Conservation (phyloP, 805 yeast genomes). For the Nakazawaea sp. region DNA sequence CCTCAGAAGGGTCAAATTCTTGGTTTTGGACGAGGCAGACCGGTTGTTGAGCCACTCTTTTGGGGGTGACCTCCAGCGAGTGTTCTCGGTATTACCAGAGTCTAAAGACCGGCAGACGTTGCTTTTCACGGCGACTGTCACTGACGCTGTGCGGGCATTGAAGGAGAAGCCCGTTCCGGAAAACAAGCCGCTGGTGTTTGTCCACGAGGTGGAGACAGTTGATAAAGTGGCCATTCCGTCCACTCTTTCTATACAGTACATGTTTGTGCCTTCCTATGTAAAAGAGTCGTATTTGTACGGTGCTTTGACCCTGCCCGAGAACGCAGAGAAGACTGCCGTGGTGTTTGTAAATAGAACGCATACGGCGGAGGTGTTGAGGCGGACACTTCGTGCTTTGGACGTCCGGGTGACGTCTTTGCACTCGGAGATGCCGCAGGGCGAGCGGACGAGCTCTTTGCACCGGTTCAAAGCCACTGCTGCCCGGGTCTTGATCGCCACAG, state of each 20-base stretch:
- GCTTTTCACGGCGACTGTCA: constrained; percentile 91
- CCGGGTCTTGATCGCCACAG: constrained; percentile 87
- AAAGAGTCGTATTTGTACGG: constrained; percentile 83
- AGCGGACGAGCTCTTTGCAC: constrained; percentile 85
- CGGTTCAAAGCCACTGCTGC: constrained; percentile 95
- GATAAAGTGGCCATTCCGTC: constrained; percentile 79
- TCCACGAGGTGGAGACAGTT: constrained; percentile 69
- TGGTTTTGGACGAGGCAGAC: constrained; percentile 96
- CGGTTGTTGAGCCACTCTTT: constrained; percentile 79
- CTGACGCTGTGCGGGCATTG: constrained; percentile 81
- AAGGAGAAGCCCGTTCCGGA: constrained; percentile 54
- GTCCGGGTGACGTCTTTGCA: constrained; percentile 85
- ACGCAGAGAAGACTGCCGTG: constrained; percentile 62
- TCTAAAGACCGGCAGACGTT: constrained; percentile 77
- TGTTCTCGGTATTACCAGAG: constrained; percentile 67
- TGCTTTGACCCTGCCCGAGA: constrained; percentile 55
- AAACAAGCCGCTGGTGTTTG: constrained; percentile 51
- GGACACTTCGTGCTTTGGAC: constrained; percentile 68
- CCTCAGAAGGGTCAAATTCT: constrained; percentile 64
- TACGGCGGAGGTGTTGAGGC: constrained; percentile 81
- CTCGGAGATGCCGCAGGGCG: constrained; percentile 90
- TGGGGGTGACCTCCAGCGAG: constrained; percentile 67
- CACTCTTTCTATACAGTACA: constrained; percentile 55
- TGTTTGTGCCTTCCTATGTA: constrained; percentile 80
- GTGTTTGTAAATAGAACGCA: constrained; percentile 87